Evolutionary conservation across 805 yeast species (phyloP).

Genomic region (Alloascoidea hylecoeti): DNA sequence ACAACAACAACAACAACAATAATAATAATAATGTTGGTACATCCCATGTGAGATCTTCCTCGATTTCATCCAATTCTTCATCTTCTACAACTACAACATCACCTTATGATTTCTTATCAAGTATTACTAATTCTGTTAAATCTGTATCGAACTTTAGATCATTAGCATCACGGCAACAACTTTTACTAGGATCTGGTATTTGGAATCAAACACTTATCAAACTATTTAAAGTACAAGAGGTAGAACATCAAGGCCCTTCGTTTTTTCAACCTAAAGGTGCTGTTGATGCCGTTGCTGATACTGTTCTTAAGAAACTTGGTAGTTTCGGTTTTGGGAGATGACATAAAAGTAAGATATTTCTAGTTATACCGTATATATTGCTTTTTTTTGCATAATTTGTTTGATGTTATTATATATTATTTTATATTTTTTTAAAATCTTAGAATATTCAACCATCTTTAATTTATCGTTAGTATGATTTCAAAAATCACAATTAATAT

Average conservation of each 20-base stretch:
- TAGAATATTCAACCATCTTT: too few relatives aligned
- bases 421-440: background rate
- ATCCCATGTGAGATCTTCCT: too few relatives aligned
- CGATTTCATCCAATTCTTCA: background rate
- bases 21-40: too few relatives aligned
- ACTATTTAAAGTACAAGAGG: conserved; percentile 32
- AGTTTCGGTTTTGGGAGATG: background rate
- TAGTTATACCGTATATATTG: too few relatives aligned
- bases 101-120: background rate
- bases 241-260: conserved; percentile 24
- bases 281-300: conserved; percentile 32
- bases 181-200: conserved; percentile 22
- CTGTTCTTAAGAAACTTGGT: conserved; percentile 28
- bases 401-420: background rate
- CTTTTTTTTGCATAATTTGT: background rate
- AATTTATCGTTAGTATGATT: too few relatives aligned
- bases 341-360: conserved; percentile 4
- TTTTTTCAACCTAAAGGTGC: conserved; percentile 25
- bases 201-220: conserved; percentile 38
- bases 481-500: too few relatives aligned
- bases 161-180: conserved; percentile 16
- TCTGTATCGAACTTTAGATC: conserved; percentile 22
- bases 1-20: too few relatives aligned
- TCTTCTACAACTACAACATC: background rate
- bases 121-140: conserved; percentile 8